Evolutionary conservation across 495 filamentous ascomycete genomes (phyloP).

Genomic region (Trichoderma parareesei): DNA sequence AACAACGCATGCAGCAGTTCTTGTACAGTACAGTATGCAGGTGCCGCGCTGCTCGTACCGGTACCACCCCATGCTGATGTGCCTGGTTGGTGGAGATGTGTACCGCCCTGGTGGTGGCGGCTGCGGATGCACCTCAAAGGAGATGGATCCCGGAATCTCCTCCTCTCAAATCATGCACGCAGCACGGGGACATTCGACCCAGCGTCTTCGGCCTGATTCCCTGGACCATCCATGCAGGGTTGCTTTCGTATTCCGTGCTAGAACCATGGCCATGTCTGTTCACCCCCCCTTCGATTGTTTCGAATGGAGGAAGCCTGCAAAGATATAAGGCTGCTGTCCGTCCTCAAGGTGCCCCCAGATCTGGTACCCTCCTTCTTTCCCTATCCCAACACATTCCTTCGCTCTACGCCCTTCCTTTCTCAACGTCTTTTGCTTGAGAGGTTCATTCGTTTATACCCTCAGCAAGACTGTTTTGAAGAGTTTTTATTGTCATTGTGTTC

Average conservation of each 20-base stretch:
- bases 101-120: constrained; percentile 6
- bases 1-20: not conserved
- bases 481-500: not conserved
- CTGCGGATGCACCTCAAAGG: constrained; percentile 8
- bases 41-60: not conserved
- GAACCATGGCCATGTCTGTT: not conserved
- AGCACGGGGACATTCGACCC: not conserved
- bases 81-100: no score
- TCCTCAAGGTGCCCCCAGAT: not conserved
- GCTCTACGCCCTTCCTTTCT: not conserved
- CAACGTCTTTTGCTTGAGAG: not conserved
- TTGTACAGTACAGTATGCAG: not conserved
- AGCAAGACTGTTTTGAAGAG: not conserved
- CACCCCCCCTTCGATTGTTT: not conserved
- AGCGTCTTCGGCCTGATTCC: constrained; percentile 4
- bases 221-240: constrained; percentile 7
- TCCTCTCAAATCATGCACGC: constrained; percentile 9
- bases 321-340: constrained; percentile 8
- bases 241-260: constrained; percentile 7
- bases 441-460: constrained; percentile 8
- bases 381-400: constrained; percentile 5
- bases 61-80: not conserved
- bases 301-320: not conserved
- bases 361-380: constrained; percentile 2
- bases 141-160: constrained; percentile 2